A percentile compares a stretch with the other conserved stretches of the same genome.
Evolutionary conservation across 1,284 basidiomycete species (phyloP).

Genomic region (Trichosporon ovoides): DNA sequence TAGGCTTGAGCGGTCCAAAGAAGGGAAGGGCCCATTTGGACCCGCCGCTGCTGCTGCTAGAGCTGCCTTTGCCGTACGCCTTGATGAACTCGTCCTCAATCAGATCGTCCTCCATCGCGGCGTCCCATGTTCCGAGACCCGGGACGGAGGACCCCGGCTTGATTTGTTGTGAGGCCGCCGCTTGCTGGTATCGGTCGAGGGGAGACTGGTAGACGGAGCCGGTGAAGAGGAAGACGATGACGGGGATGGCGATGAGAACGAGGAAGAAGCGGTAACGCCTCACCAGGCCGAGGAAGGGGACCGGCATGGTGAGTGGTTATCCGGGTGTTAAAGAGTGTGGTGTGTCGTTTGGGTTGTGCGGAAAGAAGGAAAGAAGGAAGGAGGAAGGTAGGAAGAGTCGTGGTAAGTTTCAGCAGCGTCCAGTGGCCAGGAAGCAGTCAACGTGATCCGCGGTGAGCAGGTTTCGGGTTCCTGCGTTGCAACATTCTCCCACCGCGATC

Average conservation of each 20-base stretch:
- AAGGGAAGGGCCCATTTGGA: background rate
- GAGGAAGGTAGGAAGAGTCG: background rate
- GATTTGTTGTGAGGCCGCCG: background rate
- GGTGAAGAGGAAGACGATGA: slow-evolving; percentile 7
- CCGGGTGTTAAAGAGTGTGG: background rate
- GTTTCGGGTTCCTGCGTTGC: no score
- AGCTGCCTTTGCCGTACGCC: slow-evolving; percentile 4
- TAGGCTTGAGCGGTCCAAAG: background rate
- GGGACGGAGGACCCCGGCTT: background rate
- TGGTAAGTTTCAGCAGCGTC: no score
- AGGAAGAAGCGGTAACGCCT: slow-evolving; percentile 16
- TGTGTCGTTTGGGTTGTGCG: background rate
- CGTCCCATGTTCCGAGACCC: background rate
- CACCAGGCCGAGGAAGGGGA: slow-evolving; percentile 7
- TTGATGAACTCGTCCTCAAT: slow-evolving; percentile 10
- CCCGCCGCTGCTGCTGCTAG: slow-evolving; percentile 47
- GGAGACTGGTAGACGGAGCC: background rate
- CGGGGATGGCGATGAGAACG: slow-evolving; percentile 5
- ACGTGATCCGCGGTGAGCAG: no score
- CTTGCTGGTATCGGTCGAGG: background rate
- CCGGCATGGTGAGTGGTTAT: slow-evolving; percentile 6
- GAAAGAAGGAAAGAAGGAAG: background rate
- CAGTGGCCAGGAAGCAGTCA: no score
- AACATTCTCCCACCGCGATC: no score
- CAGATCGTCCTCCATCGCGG: slow-evolving; percentile 10